Base-by-base conservation (phyloP, 768 basidiomycete genomes). In the Suillus plorans region DNA sequence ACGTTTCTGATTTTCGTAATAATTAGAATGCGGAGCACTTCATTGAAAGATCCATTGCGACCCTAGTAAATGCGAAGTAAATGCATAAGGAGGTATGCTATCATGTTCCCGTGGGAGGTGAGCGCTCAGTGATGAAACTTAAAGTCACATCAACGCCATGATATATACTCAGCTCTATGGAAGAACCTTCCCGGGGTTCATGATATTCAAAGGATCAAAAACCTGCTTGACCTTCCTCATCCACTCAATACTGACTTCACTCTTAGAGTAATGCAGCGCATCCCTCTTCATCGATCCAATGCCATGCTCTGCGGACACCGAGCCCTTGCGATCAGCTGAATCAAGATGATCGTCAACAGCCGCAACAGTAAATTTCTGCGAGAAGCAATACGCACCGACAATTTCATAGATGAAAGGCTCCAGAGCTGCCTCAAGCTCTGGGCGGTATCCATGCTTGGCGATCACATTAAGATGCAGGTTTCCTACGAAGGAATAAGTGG, bases 391-490 rank as follows among this genome's bases (percentile, higher is more conserved):
- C 89, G 70, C 70, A 89, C 93, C 83, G 66, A 95, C 91, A 56
- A 95, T 83, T 78, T 99, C 94, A 72, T 95, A 99, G 49, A 99
- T 83, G 75, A 94, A 98, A 13, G 97, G 97, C 75, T 99, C 97
- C 14, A 99, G 82, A 25, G 93, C 91, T 44, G 84, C 85, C 74
- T 95, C 88, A 37, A 98, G 86, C 73, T 97, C 93, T 10, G 87
- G 83, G 1, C 90, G 86, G 74, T 94, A 99, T 25, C 86, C 81
- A 52, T 71, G 60, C 45, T 89, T 84, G 0, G 96, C 95, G 22
- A 94, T 85, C 50, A 95, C 85, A 74, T 99, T 99, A 72, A 99
- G 77, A 73, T 99, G 97, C 60, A 99, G 76, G 73, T 99, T 99
- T 20, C 95, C 95, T 95, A 64, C 49, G 44, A 61, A 52, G 14